Evolutionary conservation across 805 yeast species (phyloP).

Genomic region (Yarrowia phangngaensis): DNA sequence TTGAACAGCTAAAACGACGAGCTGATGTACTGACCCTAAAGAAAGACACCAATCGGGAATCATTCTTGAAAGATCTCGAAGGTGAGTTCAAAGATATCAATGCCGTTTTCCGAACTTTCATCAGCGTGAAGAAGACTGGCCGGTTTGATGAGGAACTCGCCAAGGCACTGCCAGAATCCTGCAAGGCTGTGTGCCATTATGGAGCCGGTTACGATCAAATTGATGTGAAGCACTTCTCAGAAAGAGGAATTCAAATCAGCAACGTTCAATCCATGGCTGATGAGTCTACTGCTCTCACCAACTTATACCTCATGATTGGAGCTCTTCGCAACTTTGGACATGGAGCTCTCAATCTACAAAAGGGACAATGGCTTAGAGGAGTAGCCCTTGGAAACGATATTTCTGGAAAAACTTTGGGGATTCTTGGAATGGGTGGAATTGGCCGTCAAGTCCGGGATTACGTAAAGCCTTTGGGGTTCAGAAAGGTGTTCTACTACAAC

Average conservation of each 20-base stretch:
- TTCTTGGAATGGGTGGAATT: constrained; percentile 62
- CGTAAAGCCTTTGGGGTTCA: constrained; percentile 49
- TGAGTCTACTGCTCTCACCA: constrained; percentile 56
- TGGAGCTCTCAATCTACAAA: constrained; percentile 44
- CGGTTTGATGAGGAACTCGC: constrained; percentile 47
- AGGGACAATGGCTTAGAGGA: constrained; percentile 49
- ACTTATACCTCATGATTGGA: constrained; percentile 49
- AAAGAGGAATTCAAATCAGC: constrained; percentile 46
- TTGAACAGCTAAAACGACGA: constrained; percentile 52
- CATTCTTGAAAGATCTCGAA: constrained; percentile 30
- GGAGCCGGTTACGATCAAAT: constrained; percentile 61
- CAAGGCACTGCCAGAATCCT: constrained; percentile 39
- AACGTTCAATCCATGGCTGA: constrained; percentile 54
- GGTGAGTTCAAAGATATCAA: constrained; percentile 40
- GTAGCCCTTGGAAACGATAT: constrained; percentile 50
- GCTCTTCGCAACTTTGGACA: constrained; percentile 49
- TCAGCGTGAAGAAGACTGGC: constrained; percentile 43
- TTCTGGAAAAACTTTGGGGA: constrained; percentile 51
- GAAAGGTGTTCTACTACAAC: constrained; percentile 51
- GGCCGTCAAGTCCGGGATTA: constrained; percentile 56
- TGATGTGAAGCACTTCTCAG: constrained; percentile 45
- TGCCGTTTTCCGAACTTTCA: constrained; percentile 46
- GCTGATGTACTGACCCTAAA: constrained; percentile 44
- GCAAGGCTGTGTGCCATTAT: constrained; percentile 47
- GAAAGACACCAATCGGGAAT: constrained; percentile 3